These are phyloP conservation scores for Eucalyptus curtisii DNA, from an alignment of 345 rosid genomes.

Conservation along the genomic window DNA sequence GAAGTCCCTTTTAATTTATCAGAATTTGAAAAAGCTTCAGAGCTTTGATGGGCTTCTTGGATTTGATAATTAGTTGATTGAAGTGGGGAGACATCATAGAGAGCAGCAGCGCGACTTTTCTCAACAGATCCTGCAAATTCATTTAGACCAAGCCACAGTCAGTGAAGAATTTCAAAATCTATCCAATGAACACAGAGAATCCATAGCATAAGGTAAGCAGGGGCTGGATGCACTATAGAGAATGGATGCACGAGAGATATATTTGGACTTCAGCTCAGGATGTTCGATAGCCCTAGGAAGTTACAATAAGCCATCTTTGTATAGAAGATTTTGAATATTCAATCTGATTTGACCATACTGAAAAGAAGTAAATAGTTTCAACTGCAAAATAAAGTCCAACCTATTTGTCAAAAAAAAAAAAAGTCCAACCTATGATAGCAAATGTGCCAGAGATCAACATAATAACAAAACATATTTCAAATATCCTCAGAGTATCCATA, in stretches of 20 bases:
- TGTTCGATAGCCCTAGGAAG: background rate
- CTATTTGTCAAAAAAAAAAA: background rate
- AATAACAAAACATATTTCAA: background rate
- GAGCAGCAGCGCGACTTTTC: constrained; percentile 15
- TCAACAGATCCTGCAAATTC: constrained; percentile 26
- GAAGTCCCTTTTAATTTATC: constrained; percentile 16
- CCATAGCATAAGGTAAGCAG: background rate
- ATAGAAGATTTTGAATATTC: background rate
- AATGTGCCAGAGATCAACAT: background rate
- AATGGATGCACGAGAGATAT: background rate
- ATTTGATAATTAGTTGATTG: constrained; percentile 16
- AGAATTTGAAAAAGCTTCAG: constrained; percentile 13
- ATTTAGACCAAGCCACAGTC: background rate
- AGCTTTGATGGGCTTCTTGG: constrained; percentile 16
- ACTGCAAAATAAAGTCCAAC: background rate
- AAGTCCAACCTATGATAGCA: background rate
- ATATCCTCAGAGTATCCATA: background rate
- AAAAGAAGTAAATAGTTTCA: background rate
- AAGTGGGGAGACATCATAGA: constrained; percentile 36
- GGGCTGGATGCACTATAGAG: background rate
- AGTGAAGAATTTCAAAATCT: background rate
- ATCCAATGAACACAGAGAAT: background rate
- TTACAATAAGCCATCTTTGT: background rate
- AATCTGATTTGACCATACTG: background rate
- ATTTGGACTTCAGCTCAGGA: background rate